Percentiles rank a stretch among this genome's conserved stretches.
Conservation (phyloP, 1,139 yeast species). For the Lizanozyma gosingica region DNA sequence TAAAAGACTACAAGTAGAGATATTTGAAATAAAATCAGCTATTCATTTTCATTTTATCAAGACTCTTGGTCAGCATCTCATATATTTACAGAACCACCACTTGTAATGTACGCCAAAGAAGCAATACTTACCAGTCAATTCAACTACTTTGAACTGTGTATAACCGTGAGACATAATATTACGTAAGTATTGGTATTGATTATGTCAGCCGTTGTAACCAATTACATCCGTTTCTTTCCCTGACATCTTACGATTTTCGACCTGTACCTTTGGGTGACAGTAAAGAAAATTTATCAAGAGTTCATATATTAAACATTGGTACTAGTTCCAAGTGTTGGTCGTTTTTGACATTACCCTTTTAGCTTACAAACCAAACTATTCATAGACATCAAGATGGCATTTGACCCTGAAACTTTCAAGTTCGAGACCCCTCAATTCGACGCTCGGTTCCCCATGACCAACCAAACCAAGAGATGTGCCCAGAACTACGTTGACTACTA, state of each 20-base stretch:
- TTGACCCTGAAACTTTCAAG: slow-evolving; percentile 40
- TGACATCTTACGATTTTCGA: background rate
- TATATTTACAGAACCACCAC: too few species aligned
- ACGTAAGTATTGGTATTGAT: too few species aligned
- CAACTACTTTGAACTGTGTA: too few species aligned
- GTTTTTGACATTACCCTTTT: too few species aligned
- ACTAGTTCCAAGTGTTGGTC: too few species aligned
- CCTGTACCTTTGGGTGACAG: background rate
- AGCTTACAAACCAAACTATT: slow-evolving; percentile 4
- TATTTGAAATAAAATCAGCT: too few species aligned
- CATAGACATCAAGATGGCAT: slow-evolving; percentile 24
- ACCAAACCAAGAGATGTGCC: slow-evolving; percentile 98
- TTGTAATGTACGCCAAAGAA: too few species aligned
- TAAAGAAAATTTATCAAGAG: background rate
- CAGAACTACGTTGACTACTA: slow-evolving; percentile 96
- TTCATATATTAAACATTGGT: background rate
- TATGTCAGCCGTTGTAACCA: background rate
- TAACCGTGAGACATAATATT: too few species aligned
- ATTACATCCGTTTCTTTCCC: background rate
- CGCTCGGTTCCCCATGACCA: slow-evolving; percentile 92
- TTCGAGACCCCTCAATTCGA: slow-evolving; percentile 83
- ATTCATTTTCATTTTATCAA: too few species aligned
- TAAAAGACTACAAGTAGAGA: too few species aligned
- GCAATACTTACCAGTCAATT: too few species aligned
- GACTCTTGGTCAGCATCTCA: too few species aligned